Percentiles rank a stretch among this genome's conserved stretches.
These are phyloP conservation scores for Arthrobotrys megalospora DNA, from an alignment of 2,329 filamentous ascomycete genomes.

Conservation along the genomic window DNA sequence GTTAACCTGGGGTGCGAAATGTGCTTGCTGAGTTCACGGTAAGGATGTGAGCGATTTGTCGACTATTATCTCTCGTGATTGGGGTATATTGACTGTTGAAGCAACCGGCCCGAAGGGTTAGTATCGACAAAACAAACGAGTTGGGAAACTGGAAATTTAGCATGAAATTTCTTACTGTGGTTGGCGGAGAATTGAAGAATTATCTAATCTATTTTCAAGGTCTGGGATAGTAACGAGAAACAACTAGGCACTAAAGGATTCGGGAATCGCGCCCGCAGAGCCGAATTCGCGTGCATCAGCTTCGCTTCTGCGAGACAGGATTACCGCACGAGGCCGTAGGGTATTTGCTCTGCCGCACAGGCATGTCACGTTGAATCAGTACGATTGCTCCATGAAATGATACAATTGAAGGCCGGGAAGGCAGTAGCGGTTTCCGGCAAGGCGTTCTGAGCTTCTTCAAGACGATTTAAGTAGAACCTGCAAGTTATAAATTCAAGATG, in stretches of 20 bases:
- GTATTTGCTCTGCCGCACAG: neutral
- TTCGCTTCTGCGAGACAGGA: constrained; percentile 25
- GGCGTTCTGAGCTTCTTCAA: neutral
- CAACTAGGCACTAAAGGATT: neutral
- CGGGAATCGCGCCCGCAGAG: constrained; percentile 46
- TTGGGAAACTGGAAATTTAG: neutral
- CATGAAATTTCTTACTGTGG: constrained; percentile 4
- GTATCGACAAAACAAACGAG: neutral
- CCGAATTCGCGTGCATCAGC: constrained; percentile 39
- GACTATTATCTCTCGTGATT: neutral
- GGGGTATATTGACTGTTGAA: neutral
- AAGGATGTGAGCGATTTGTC: constrained; percentile 12
- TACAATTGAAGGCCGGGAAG: constrained; percentile 1
- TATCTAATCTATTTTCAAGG: neutral
- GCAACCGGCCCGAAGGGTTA: neutral
- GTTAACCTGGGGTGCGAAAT: neutral
- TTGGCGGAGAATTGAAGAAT: constrained; percentile 5
- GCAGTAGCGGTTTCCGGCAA: neutral
- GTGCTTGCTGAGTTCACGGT: neutral
- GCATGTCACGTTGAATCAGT: neutral
- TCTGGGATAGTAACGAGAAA: neutral
- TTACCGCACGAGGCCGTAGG: neutral
- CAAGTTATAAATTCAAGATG: neutral
- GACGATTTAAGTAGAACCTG: neutral
- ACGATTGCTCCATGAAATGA: neutral